Evolutionary conservation across 352 stramenopile genomes (phyloP), one percentile per base, ranked within the genome.

Genomic region (Phytophthora hybrid): DNA sequence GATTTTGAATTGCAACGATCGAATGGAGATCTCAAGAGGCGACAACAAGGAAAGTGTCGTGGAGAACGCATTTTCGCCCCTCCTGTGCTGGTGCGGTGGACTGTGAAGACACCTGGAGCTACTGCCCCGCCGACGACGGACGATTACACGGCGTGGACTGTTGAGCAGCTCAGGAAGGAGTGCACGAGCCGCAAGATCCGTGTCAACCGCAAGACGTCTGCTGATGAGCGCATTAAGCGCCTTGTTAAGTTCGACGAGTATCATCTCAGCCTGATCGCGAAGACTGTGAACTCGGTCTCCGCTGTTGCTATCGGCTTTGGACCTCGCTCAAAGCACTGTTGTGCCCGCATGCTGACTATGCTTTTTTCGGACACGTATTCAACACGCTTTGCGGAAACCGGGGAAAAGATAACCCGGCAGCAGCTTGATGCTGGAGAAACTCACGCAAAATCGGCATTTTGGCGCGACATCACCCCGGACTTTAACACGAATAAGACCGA

Each of bases 361-460:
- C 32, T 67, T 2, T 67, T 67, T 37, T 67, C 60, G 19, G 49
- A 60, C 21, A 16, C 4, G 29, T 60, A 39, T 39, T 39, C 10
- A 39, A 39, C 10, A 32, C 26, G 58, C 44, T 31, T 31, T 31
- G 29, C 29, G 29, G 29, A 7, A 39, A 26, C 1, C 47, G 49
- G 31, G 51, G 23, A 32, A 9, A 2, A 60, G 31, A 8, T 31
- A 14, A 54, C 47, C 6, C 49, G 49, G 2, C 49, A 52, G 60
- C 60, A 67, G 32, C 49, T 67, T 16, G 51, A 67, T 21, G 49
- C 60, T 18, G 49, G 49, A 31, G 51, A 60, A 16, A 67, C 51
- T 9, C 29, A 67, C 13, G 49, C 18, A 14, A 67, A 67, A n/a
- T 67, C 60, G n/a, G 5, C 18, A 1, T 67, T 67, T 34, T 67